Conservation (phyloP, 345 rosid genomes). For the rapeseed (Brassica napus) region Da-Ae NC_063452.1:17662001-17662500, state of each 20-base stretch:
- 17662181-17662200: conserved; percentile 77
- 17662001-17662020: conserved; percentile 3
- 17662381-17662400: background rate
- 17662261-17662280: conserved; percentile 99
- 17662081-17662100: background rate
- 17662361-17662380: conserved; percentile 20
- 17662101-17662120: background rate
- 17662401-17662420: background rate
- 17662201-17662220: conserved; percentile 86
- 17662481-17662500: background rate
- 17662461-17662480: conserved; percentile 1
- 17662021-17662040: conserved; percentile 11
- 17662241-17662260: conserved; percentile 96
- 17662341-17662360: conserved; percentile 12
- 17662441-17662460: conserved; percentile 11
- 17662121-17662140: conserved; percentile 50
- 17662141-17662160: conserved; percentile 98
- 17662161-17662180: conserved; percentile 92
- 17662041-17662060: background rate
- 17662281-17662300: conserved; percentile 1
- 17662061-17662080: background rate
- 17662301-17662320: conserved; percentile 4
- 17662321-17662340: background rate
- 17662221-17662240: conserved; percentile 85
- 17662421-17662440: conserved; percentile 4